phyloP scores from a whole-genome alignment of 129 eudicot species.

The Flaveria robusta region DNA sequence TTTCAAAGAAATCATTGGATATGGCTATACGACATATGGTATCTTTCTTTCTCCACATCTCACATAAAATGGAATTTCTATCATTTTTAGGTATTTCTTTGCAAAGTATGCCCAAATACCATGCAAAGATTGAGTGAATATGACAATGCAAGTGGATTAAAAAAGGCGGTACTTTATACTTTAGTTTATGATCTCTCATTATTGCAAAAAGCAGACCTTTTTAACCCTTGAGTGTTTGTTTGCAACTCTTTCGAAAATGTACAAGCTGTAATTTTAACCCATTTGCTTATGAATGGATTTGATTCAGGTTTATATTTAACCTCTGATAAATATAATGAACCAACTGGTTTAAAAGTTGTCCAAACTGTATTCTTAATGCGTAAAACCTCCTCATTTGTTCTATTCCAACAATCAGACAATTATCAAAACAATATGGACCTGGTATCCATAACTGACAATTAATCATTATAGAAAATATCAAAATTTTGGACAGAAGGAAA shows the following conservation, averaged over 20 bases:
- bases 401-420: too few species aligned
- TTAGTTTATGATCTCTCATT: too few species aligned
- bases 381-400: not conserved
- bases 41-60: conserved; percentile 34
- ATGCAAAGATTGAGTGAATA: too few species aligned
- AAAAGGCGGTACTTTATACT: too few species aligned
- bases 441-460: too few species aligned
- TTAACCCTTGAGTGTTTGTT: too few species aligned
- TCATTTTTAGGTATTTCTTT: conserved; percentile 1
- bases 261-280: not conserved
- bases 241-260: too few species aligned
- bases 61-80: conserved; percentile 1
- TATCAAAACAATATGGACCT: too few species aligned
- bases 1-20: conserved; percentile 91
- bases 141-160: too few species aligned
- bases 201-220: too few species aligned
- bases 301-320: not conserved
- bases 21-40: conserved; percentile 99
- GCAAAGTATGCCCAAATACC: not conserved
- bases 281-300: not conserved
- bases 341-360: not conserved
- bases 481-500: too few species aligned
- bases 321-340: not conserved
- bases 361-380: not conserved
- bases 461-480: too few species aligned